Base-by-base conservation (phyloP, 306 rosid genomes). In the Gastrolobium bilobum region DNA sequence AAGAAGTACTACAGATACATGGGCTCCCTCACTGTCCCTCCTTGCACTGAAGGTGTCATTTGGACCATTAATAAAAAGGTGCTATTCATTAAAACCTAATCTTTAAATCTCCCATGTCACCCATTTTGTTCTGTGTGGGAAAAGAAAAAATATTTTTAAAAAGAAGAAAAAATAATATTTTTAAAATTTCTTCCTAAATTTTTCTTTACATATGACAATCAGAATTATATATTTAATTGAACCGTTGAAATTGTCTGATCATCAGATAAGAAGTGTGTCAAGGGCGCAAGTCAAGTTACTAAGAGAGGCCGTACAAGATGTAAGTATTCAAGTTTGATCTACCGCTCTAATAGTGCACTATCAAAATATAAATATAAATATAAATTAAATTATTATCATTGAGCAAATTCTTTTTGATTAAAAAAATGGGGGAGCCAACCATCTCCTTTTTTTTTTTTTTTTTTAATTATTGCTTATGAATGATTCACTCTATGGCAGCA, bases 11-110 rank as follows among this genome's bases (percentile, higher is more conserved):
- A 82, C 62, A 89, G 84, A 80, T 94, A 94, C 67, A 46, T 82
- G 43, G 98, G 98, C 0, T 93, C 97, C 8, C 89, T 89, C 81
- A 93, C 96, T 4, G 78, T 79, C 63, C 97, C 96, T 82, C 97
- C 97, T 61, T 90, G 97, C 56, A 88, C 86, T 11, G 90, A 89
- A 85, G 94, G 89, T 9, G 94, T 94, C 75, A 77, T 86, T 84
- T 91, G 98, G 97, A 80, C 89, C 50, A 81, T 91, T 2, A 85
- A 81, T 51, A 89, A 71, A 68, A 86, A 86, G 90, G 95, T 91
- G 73, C 26, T 20, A 44, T 7, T 61, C 4, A n/a, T 51, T 70
- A 35, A 1, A 20, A 7, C 33, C 1, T 31, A 5, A 35, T 37
- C 46, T 35, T 37, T 30, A 63, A 14, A 63, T 9, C 11, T 13